Evolutionary conservation across 768 basidiomycete genomes (phyloP).

Genomic region (Coprinopsis cinerea): DNA sequence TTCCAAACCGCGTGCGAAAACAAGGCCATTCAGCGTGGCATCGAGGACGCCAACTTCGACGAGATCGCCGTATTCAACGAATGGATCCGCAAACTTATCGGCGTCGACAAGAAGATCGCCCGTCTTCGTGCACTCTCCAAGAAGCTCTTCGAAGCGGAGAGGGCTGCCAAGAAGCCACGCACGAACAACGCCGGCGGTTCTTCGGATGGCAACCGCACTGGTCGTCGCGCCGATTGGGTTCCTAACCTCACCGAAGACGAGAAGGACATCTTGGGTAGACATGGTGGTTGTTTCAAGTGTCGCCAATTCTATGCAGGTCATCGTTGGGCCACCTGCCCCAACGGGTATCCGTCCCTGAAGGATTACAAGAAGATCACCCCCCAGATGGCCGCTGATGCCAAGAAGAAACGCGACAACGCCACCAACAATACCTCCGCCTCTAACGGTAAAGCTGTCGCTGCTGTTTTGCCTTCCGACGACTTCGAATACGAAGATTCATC

Average conservation of each 20-base stretch:
- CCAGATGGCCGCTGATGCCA: not conserved
- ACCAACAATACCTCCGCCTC: slow-evolving; percentile 17
- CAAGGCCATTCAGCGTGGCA: no score
- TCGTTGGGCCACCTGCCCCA: not conserved
- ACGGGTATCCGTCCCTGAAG: not conserved
- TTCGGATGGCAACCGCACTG: not conserved
- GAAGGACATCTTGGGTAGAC: not conserved
- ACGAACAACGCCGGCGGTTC: no score
- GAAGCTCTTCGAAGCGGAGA: no score
- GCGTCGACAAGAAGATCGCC: no score
- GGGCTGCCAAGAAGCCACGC: no score
- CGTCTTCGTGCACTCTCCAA: no score
- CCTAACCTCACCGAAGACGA: not conserved
- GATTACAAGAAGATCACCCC: not conserved
- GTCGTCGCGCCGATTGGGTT: not conserved
- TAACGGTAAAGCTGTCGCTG: no score
- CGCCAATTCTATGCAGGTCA: slow-evolving; percentile 2
- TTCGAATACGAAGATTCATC: no score
- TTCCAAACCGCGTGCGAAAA: not conserved
- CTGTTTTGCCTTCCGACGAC: no score
- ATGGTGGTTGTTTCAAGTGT: slow-evolving; percentile 2
- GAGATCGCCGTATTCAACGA: no score
- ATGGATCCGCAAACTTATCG: no score
- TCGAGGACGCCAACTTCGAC: no score
- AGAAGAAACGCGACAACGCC: slow-evolving; percentile 13